Evolutionary conservation across 306 rosid species (phyloP), one percentile per base, ranked within the genome.

Genomic region (Vicia villosa): DNA sequence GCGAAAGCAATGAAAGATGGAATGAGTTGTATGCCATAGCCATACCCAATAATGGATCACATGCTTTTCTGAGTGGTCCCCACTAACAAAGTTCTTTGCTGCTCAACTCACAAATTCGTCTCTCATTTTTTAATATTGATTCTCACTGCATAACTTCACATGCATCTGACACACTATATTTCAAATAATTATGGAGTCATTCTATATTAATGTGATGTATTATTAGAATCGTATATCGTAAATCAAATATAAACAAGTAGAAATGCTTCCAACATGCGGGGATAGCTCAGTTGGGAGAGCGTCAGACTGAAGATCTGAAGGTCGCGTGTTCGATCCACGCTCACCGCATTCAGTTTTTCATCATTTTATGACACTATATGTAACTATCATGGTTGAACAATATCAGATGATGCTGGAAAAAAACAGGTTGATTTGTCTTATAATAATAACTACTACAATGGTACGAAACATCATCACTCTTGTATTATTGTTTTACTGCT

Each of bases 281-380:
- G 74, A 75, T 75, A 75, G 74, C 74, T 75, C 70, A 75, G 80
- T 68, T 75, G 80, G 80, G 80, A 75, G 73, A 74, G 73, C 79
- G 79, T 74, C 79, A 74, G 79, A 74, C 79, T 74, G 79, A 74
- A 74, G 79, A 74, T 74, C 73, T 74, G 79, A 74, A 74, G 79
- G 73, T 74, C 79, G 69, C 64, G 80, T 68, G 80, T 68, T 75
- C 80, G 80, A 75, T 75, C 80, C 80, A 75, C 80, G 80, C 46
- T 75, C 80, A 68, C 80, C 74, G 80, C 80, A 74, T 0, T 20
- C 4, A 24, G 2, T 5, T 45, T 45, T 32, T 24, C 28, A 22
- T 22, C 24, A 22, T 22, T 22, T 22, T 22, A 22, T 22, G 24
- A 22, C 2, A 1, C 5, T 30, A 30, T 32, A 32, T 32, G 37